Evolutionary conservation across 805 yeast species (phyloP), one percentile per base, ranked within the genome.

Genomic region (Yamadazyma philogaea): DNA sequence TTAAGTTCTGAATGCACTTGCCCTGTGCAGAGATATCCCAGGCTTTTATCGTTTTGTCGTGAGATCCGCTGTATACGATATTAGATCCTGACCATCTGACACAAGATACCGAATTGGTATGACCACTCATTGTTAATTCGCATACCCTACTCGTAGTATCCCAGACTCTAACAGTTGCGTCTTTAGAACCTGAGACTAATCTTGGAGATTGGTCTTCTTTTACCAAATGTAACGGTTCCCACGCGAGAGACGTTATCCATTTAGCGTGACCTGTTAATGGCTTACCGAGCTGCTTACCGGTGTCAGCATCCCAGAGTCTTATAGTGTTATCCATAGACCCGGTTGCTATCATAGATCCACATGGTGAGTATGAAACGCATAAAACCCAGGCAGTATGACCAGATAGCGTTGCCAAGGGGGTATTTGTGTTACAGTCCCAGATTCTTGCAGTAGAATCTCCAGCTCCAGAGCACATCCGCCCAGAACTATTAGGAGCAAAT

Each of bases 31-130:
- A 68, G 4, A 87, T 79, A 56, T 87, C 91, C 99, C 99, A 93
- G 1, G 86, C 87, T 61, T 82, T 84, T 50, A 93, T 84, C 4
- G 96, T 86, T 59, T 90, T 91, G 63, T 93, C 99, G 57, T 93
- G 98, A 7, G 97, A 89, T 1, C 87, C 90, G 24, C 95, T 80
- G 62, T 90, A 93, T 27, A 93, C 73, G 15, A 84, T 72, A 40
- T 89, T 87, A 35, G 79, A 69, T 2, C 99, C 99, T 44, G 96
- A 87, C 99, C 99, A 93, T 61, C 83, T 89, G n/a, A 90, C 95
- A 66, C 97, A 88, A 1, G 96, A 83, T 2, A 93, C 97, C 0
- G 95, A 78, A 38, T 85, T 79, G 24, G 88, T 75, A 59, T 93
- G 99, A 0, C 98, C 97, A 42, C 86, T 78, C 74, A 93, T 67